Evolutionary conservation across 2,329 filamentous ascomycete genomes (phyloP), one percentile per base, ranked within the genome.

Genomic region (Aspergillus caelatus): DNA sequence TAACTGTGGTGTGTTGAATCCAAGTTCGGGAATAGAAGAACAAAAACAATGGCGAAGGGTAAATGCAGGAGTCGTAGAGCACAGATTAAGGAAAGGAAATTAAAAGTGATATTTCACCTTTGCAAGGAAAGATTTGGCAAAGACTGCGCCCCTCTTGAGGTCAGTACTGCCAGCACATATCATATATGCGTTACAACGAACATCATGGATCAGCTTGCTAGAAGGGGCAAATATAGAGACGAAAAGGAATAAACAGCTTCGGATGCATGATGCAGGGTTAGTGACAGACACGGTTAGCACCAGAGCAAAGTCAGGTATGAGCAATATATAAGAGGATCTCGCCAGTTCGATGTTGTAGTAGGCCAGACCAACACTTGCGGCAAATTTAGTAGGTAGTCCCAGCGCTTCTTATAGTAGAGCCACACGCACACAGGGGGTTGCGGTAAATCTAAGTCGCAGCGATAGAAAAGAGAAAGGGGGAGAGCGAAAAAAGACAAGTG

Each of bases 231-330:
- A 56, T 39, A 34, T 21, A 21, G 48, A 21, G 36, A 60, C 19
- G 56, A 21, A 53, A 43, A 36, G 30, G 19, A 32, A 57, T 19
- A 39, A 23, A 62, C 28, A 54, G 36, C 61, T n/a, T 56, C 46
- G 48, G n/a, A 58, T 46, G 30, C 34, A 41, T 19, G 14, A 32
- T 16, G 28, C 11, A 28, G 43, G 21, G 54, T 62, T 62, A 62
- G 60, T 57, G 7, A 16, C 39, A 21, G 10, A n/a, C 32, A 36
- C 50, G 30, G 53, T 63, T 63, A 63, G 62, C 39, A 57, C 26
- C 39, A 46, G 58, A 63, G 54, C 62, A 61, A 63, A 61, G 46
- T 57, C 54, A 52, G 46, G 54, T 34, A 56, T 63, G 62, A 63
- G 62, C 62, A 63, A 61, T 34, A 52, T 32, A 30, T 48, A 32